Percentiles rank a stretch among this genome's conserved stretches.
Evolutionary conservation across 306 rosid species (phyloP).

Genomic region (Medicago arabica): DNA sequence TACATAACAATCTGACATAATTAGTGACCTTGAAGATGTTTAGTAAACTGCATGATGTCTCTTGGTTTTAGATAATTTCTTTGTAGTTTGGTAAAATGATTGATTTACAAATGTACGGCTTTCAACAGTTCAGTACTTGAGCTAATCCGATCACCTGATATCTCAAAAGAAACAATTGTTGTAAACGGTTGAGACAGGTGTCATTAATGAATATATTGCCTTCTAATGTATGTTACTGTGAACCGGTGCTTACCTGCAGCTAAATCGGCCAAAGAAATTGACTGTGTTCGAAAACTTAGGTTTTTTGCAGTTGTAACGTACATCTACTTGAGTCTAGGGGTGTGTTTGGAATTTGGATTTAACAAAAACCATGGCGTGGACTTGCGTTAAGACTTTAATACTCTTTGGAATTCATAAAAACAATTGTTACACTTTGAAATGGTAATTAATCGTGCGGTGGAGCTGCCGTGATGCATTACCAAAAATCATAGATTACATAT

Average conservation of each 20-base stretch:
- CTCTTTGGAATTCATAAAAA: no score
- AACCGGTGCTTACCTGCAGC: not conserved
- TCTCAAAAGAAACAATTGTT: not conserved
- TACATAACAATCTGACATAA: slow-evolving; percentile 6
- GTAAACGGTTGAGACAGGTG: not conserved
- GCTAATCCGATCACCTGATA: not conserved
- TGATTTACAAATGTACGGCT: not conserved
- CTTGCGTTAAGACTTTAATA: no score
- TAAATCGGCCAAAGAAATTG: not conserved
- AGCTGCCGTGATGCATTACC: no score
- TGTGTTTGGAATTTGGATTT: no score
- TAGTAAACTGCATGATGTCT: no score
- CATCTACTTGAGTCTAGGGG: not conserved
- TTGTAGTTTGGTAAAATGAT: no score
- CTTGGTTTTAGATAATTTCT: no score
- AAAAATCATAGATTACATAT: not conserved
- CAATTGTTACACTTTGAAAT: no score
- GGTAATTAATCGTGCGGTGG: no score
- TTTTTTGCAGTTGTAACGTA: no score
- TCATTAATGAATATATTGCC: not conserved
- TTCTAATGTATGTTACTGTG: no score
- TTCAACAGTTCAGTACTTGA: not conserved
- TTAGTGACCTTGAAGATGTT: not conserved
- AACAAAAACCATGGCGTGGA: no score
- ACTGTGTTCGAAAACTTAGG: not conserved